Evolutionary conservation across 2,329 filamentous ascomycete genomes (phyloP), one percentile per base, ranked within the genome.

Genomic region (Venturia nashicola): DNA sequence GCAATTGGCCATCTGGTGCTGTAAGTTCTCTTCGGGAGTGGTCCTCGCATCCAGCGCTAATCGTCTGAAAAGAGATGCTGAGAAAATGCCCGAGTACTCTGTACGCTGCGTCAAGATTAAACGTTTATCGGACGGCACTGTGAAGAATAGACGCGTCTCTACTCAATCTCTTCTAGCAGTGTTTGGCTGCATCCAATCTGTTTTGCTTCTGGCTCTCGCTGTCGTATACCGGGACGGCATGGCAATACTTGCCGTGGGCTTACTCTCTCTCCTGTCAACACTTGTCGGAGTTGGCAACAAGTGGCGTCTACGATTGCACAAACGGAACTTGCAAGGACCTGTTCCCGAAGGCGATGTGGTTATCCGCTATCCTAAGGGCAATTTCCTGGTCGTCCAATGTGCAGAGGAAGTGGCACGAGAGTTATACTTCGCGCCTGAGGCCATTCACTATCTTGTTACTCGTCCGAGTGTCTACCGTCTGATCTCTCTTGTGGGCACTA

Each of bases 361-460:
- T 0, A 79, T 82, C 43, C 73, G 79, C 11, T 80, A 81, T 66
- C 77, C 77, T 0, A 80, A 80, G 65, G 79, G 79, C 39, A 78
- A 73, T 65, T 81, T 78, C 65, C 72, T 81, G 18, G 71, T 82
- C 5, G 77, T 82, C 3, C 73, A 75, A 39, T 81, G 79, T 66
- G 69, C 74, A 23, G 79, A 82, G 65, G 71, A 78, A 4, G 75
- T 80, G 1, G 79, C 79, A 2, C 73, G 79, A 18, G 78, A 81
- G 67, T 71, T 82, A 0, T 81, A 79, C 68, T 82, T 81, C 65
- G 79, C 79, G 3, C 79, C 78, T 0, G 79, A 81, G 67, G 74
- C 76, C 57, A 79, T 81, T 64, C 69, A 77, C 12, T 82, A 82
- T 66, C 67, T 74, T 18, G 67, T 81, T 34, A 68, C 72, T 32